Base-by-base conservation (phyloP, 2,329 filamentous ascomycete species). In the Sporothrix protearum region DNA sequence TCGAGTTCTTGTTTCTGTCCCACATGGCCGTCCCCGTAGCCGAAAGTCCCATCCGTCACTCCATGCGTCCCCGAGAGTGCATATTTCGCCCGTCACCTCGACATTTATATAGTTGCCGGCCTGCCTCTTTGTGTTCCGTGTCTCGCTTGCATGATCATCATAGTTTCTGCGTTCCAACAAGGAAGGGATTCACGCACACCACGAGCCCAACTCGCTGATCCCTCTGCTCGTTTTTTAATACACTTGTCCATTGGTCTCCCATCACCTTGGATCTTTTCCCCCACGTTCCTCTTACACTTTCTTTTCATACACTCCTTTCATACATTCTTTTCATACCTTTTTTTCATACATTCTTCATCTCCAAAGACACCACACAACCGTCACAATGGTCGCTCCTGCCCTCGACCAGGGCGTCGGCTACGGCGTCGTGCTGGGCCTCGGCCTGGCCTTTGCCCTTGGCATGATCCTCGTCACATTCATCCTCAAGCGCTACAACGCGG, bases 371-470 rank as follows among this genome's bases (percentile, higher is more conserved):
- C n/a, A 25, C 28, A 61, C 28, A 3, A 25, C 16, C 14, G 16
- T n/a, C 69, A 78, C 68, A 64, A 79, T 79, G 78, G 75, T 73
- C 69, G 73, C 75, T 2, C 74, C 82, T 28, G 81, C 85, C 39
- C 78, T 87, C 19, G 81, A 81, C 74, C 88, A 91, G 77, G 88
- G 87, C 71, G 90, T 89, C 74, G 92, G 92, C 77, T 94, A 94
- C 86, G 92, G 91, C 77, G 89, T 94, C 75, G 87, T 94, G 68
- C 81, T 94, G 45, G 92, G 92, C 22, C 80, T 94, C 19, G 92
- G 92, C 25, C 88, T 91, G 76, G 85, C 87, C 33, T 94, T 94
- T 80, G 90, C 92, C 51, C 82, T 94, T 72, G 88, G 79, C 71
- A 81, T 81, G 80, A 81, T 81, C n/a, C 73, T 78, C 16, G 76